A percentile compares a stretch with the other conserved stretches of the same genome.
Evolutionary conservation across 148 eudicot genomes (phyloP).

Genomic region (Dysphania ambrosioides): DNA sequence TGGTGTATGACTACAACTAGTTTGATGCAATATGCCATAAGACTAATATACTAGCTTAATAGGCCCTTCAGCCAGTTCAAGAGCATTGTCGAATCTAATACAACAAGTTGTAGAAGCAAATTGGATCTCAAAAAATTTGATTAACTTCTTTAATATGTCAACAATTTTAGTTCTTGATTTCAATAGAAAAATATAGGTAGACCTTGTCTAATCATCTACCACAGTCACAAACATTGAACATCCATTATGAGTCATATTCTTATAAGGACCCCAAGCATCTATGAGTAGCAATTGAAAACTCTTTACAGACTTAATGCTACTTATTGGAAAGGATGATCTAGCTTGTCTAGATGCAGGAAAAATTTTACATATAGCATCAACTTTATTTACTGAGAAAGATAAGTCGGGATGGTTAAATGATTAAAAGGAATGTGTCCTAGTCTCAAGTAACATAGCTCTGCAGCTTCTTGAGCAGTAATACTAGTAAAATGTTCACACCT

Average conservation of each 20-base stretch:
- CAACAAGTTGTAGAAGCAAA: neutral
- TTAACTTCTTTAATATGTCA: neutral
- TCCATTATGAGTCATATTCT: neutral
- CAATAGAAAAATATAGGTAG: neutral
- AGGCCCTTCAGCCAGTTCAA: neutral
- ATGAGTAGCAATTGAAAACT: neutral
- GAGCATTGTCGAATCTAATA: neutral
- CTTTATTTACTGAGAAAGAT: too few species aligned
- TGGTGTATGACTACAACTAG: neutral
- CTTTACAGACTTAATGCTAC: neutral
- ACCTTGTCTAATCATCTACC: neutral
- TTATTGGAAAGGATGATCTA: neutral
- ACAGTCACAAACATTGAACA: neutral
- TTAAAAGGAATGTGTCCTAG: neutral
- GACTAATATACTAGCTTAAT: too few species aligned
- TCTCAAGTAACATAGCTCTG: neutral
- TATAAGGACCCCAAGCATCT: neutral
- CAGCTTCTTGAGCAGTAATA: neutral
- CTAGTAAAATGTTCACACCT: neutral
- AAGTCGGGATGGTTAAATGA: neutral
- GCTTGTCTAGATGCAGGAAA: neutral
- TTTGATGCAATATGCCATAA: slow-evolving; percentile 2
- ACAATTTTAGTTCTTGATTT: neutral
- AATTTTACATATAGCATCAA: neutral
- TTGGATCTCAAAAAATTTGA: neutral